Percentiles rank a stretch among this genome's conserved stretches.
Conservation (phyloP, 352 stramenopile species). For the Pseudoperonospora humuli region DNA sequence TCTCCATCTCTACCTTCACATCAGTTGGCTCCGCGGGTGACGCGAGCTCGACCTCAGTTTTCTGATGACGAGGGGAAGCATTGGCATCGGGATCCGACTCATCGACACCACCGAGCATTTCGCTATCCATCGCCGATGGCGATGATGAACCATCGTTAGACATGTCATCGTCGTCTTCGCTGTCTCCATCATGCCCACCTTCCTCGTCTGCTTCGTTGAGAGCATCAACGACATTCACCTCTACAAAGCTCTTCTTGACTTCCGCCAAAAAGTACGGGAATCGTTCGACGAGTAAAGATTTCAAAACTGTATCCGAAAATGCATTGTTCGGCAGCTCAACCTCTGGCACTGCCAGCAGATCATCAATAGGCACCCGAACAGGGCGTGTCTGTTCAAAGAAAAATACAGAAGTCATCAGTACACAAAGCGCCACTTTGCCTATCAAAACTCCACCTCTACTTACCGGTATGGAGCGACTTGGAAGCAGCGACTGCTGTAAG, state of each 20-base stretch:
- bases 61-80: constrained; percentile 22
- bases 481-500: constrained; percentile 25
- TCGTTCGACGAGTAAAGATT: constrained; percentile 57
- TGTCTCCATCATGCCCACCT: constrained; percentile 38
- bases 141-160: constrained; percentile 77
- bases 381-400: constrained; percentile 44
- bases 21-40: constrained; percentile 36
- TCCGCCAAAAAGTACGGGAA: constrained; percentile 73
- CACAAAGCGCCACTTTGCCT: background rate
- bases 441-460: constrained; percentile 7
- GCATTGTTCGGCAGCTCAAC: constrained; percentile 57
- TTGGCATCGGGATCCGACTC: constrained; percentile 59
- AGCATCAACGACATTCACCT: constrained; percentile 41
- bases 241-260: constrained; percentile 62
- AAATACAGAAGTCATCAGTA: constrained; percentile 3
- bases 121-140: constrained; percentile 65
- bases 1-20: constrained; percentile 62
- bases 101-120: constrained; percentile 42
- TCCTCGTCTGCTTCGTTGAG: constrained; percentile 30
- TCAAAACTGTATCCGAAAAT: constrained; percentile 64
- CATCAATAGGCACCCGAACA: constrained; percentile 75
- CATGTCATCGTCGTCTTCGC: constrained; percentile 84
- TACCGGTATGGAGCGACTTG: constrained; percentile 39
- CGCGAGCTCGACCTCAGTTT: constrained; percentile 6
- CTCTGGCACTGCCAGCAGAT: constrained; percentile 69